phyloP scores from a whole-genome alignment of 192 early-diverging fungal genomes.

The Umbelopsis sp. region DNA sequence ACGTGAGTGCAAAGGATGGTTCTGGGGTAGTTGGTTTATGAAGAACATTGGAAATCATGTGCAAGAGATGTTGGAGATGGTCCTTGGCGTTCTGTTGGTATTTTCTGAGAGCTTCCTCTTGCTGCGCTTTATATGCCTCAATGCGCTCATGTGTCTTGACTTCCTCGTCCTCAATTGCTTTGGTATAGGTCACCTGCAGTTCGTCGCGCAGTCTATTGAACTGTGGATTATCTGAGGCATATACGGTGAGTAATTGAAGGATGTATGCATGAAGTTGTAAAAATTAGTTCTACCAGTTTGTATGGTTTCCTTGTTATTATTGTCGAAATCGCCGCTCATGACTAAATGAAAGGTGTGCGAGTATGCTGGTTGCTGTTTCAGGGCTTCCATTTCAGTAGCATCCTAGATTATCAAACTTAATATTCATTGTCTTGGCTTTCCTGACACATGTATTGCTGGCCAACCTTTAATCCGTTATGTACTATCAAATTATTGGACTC shows the following conservation, averaged over 20 bases:
- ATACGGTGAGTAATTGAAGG: neutral
- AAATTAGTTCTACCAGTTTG: neutral
- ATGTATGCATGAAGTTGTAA: neutral
- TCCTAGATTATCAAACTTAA: neutral
- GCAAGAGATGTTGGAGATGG: neutral
- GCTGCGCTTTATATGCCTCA: conserved; percentile 2
- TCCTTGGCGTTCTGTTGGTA: neutral
- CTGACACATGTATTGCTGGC: too few relatives aligned
- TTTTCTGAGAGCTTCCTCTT: neutral
- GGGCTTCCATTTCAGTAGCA: neutral
- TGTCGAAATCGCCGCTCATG: neutral
- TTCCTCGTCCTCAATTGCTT: neutral
- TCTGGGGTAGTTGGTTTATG: neutral
- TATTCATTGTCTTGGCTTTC: too few relatives aligned
- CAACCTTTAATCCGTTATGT: conserved; percentile 16
- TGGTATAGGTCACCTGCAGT: neutral
- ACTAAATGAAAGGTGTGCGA: conserved; percentile 5
- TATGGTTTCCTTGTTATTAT: neutral
- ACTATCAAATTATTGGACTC: conserved; percentile 3
- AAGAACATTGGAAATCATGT: neutral
- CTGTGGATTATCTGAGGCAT: neutral
- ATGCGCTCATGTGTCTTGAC: conserved; percentile 11
- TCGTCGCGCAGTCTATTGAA: conserved; percentile 1
- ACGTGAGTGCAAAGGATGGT: neutral
- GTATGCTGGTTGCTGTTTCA: neutral